phyloP scores from a whole-genome alignment of 495 filamentous ascomycete genomes.

The Elaphomyces granulatus region DNA sequence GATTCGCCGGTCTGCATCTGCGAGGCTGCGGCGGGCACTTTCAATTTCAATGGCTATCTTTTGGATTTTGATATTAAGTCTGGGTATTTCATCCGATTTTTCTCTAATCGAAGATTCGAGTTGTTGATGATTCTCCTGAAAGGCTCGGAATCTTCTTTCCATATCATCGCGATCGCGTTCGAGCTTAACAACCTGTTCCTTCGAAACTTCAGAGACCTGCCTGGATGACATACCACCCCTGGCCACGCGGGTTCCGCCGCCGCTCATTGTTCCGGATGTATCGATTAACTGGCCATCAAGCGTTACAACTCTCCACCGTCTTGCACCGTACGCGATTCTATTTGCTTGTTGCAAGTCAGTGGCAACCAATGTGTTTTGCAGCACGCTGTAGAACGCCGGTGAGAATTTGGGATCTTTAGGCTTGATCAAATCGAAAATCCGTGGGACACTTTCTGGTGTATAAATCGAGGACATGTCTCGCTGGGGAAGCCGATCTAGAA shows the following conservation, averaged over 20 bases:
- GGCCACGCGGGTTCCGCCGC: conserved; percentile 78
- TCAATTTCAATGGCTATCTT: conserved; percentile 85
- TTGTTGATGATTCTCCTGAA: conserved; percentile 65
- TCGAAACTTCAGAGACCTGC: conserved; percentile 65
- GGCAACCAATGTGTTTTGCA: conserved; percentile 88
- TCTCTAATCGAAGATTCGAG: conserved; percentile 58
- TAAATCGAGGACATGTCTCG: conserved; percentile 63
- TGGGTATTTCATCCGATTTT: conserved; percentile 68
- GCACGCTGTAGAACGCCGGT: conserved; percentile 87
- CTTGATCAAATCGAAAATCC: conserved; percentile 85
- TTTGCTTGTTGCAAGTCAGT: conserved; percentile 88
- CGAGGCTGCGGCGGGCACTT: conserved; percentile 68
- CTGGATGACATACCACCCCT: conserved; percentile 93
- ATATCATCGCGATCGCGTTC: conserved; percentile 74
- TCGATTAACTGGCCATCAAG: conserved; percentile 92
- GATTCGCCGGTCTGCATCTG: conserved; percentile 68
- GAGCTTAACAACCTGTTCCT: conserved; percentile 75
- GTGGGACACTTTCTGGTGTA: conserved; percentile 83
- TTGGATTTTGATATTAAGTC: conserved; percentile 77
- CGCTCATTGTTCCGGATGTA: conserved; percentile 95
- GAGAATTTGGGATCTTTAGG: conserved; percentile 73
- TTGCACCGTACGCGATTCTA: conserved; percentile 85
- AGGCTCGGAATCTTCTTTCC: conserved; percentile 63
- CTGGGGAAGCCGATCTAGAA: conserved; percentile 68
- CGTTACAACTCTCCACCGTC: conserved; percentile 90